Conservation (phyloP, 2,329 filamentous ascomycete species). For the Fusarium stilboides region DNA sequence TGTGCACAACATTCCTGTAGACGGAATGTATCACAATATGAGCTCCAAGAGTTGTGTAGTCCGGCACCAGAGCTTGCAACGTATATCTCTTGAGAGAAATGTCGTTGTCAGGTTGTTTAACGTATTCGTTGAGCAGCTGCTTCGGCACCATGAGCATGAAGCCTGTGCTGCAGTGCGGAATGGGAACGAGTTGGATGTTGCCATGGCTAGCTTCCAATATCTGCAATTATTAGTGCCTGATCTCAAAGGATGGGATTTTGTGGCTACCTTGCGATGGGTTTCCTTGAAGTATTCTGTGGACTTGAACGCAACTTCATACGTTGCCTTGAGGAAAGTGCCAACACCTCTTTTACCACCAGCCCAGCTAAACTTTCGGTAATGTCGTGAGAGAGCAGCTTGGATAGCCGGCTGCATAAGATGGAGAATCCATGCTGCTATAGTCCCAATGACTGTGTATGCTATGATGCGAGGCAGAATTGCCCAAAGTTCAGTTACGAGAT, state of each 20-base stretch:
- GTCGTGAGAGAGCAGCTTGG: slow-evolving; percentile 18
- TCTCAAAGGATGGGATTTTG: rapidly evolving
- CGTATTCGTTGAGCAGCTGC: slow-evolving; percentile 29
- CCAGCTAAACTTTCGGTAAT: slow-evolving; percentile 28
- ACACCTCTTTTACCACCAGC: slow-evolving; percentile 28
- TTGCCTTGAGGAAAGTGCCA: slow-evolving; percentile 20
- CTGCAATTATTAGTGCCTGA: neutral
- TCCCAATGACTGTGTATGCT: slow-evolving; percentile 20
- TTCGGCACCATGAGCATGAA: slow-evolving; percentile 36
- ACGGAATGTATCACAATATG: slow-evolving; percentile 32
- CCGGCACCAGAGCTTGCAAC: slow-evolving; percentile 24
- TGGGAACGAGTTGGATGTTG: slow-evolving; percentile 28
- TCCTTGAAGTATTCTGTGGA: slow-evolving; percentile 24
- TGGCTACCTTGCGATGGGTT: slow-evolving; percentile 14
- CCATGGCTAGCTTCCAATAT: slow-evolving; percentile 27
- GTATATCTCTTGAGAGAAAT: slow-evolving; percentile 37
- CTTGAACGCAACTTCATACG: slow-evolving; percentile 25
- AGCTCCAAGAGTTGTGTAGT: slow-evolving; percentile 28
- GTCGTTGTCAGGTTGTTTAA: slow-evolving; percentile 30
- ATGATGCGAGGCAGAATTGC: slow-evolving; percentile 18
- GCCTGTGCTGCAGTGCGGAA: slow-evolving; percentile 30
- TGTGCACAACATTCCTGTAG: slow-evolving; percentile 32
- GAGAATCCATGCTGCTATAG: slow-evolving; percentile 22
- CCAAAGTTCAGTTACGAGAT: neutral
- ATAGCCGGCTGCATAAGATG: slow-evolving; percentile 28